Conservation (phyloP, 1,284 basidiomycete species). For the Apiotrichum gamsii region DNA sequence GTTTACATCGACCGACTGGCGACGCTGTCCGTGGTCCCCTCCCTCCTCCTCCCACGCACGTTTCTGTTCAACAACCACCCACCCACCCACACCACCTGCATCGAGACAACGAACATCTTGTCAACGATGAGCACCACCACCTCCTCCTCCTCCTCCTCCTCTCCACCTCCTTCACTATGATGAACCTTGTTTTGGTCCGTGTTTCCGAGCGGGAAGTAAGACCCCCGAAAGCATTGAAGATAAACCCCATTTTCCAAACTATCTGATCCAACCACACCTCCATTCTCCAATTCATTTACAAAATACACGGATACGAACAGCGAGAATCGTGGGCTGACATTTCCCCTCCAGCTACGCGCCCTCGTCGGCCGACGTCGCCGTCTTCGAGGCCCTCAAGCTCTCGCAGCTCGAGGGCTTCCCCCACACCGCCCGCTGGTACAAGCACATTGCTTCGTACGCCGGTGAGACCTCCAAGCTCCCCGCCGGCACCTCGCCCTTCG, state of each 20-base stretch:
- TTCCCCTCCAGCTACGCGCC: conserved; percentile 66
- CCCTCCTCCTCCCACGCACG: too few species aligned
- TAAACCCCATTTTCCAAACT: conserved; percentile 60
- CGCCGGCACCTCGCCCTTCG: conserved; percentile 76
- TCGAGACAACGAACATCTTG: too few species aligned
- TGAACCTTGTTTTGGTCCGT: conserved; percentile 94
- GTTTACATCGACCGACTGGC: conserved; percentile 41
- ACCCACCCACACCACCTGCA: not conserved
- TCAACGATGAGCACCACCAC: too few species aligned
- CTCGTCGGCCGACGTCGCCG: conserved; percentile 92
- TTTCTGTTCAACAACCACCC: not conserved
- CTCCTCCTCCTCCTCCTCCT: not conserved
- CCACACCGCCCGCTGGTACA: conserved; percentile 87
- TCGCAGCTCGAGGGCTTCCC: conserved; percentile 60
- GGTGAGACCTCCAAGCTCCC: conserved; percentile 71
- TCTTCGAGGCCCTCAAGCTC: conserved; percentile 87
- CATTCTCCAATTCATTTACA: conserved; percentile 16
- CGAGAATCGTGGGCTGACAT: conserved; percentile 16
- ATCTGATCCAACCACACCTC: conserved; percentile 57
- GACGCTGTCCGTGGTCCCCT: not conserved
- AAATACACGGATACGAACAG: conserved; percentile 10
- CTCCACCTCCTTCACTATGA: conserved; percentile 47
- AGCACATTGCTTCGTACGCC: conserved; percentile 81
- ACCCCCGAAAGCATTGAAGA: conserved; percentile 61
- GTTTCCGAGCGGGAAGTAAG: conserved; percentile 94